Evolutionary conservation across 352 stramenopile species (phyloP).

Genomic region (Thraustotheca clavata): DNA sequence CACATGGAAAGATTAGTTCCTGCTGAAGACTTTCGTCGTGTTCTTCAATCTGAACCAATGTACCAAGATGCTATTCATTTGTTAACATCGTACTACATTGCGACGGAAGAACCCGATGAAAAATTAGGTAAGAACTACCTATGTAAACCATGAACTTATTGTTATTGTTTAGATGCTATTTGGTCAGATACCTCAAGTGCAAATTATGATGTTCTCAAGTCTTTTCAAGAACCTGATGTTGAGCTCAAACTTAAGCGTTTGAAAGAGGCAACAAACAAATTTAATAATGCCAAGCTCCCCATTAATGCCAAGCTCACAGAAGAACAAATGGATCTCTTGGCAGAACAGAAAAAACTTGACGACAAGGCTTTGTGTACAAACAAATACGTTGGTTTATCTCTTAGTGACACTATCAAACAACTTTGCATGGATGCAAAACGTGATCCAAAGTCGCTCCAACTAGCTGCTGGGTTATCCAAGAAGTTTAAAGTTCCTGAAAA

Average conservation of each 20-base stretch:
- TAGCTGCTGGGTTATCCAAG: conserved; percentile 65
- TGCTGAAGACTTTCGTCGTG: conserved; percentile 68
- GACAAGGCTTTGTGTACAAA: conserved; percentile 65
- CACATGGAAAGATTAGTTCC: conserved; percentile 73
- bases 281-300: conserved; percentile 57
- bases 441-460: conserved; percentile 61
- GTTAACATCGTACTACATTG: conserved; percentile 70
- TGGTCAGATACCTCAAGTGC: conserved; percentile 57
- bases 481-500: conserved; percentile 89
- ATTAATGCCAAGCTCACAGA: conserved; percentile 61
- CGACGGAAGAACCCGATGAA: conserved; percentile 50
- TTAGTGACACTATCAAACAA: conserved; percentile 81
- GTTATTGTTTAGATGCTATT: conserved; percentile 25
- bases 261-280: conserved; percentile 58
- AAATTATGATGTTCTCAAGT: conserved; percentile 64
- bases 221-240: conserved; percentile 48
- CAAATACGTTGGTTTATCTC: conserved; percentile 63
- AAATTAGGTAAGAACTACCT: conserved; percentile 21
- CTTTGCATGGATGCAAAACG: conserved; percentile 73
- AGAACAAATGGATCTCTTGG: conserved; percentile 81
- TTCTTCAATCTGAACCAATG: conserved; percentile 57
- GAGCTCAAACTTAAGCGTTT: conserved; percentile 58
- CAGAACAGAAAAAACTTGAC: conserved; percentile 77
- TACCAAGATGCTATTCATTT: conserved; percentile 67
- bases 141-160: too few relatives aligned